phyloP scores from a whole-genome alignment of 1,139 yeast species.

The Suhomyces anneliseae region DNA sequence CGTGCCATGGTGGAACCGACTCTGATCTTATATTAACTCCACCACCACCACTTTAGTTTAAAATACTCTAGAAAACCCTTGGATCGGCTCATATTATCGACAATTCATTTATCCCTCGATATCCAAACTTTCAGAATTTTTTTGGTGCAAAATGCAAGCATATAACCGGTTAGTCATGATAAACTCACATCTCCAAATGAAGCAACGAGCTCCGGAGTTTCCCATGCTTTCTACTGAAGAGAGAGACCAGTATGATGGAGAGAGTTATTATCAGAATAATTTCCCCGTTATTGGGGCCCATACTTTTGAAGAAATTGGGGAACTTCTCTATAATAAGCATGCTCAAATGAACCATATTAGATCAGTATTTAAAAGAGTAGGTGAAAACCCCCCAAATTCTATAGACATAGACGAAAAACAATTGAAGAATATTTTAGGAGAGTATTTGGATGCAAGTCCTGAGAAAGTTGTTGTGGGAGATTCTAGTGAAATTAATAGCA shows the following conservation, averaged over 20 bases:
- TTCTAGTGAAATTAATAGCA: background rate
- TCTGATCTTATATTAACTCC: background rate
- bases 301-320: background rate
- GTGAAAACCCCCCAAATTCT: background rate
- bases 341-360: background rate
- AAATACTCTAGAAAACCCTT: background rate
- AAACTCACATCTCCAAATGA: slow-evolving; percentile 17
- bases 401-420: background rate
- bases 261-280: background rate
- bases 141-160: background rate
- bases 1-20: slow-evolving; percentile 15
- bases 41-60: background rate
- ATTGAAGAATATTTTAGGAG: background rate
- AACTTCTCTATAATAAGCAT: background rate
- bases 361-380: background rate
- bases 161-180: slow-evolving; percentile 21
- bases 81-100: too few relatives aligned
- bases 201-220: slow-evolving; percentile 16
- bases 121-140: background rate
- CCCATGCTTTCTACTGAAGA: slow-evolving; percentile 19
- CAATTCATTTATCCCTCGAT: background rate
- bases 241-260: slow-evolving; percentile 15
- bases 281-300: background rate
- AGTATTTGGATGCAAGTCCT: background rate
- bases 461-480: background rate